These are phyloP conservation scores for Geranium incanum DNA, from an alignment of 441 rosid species.

Conservation along the genomic window DNA sequence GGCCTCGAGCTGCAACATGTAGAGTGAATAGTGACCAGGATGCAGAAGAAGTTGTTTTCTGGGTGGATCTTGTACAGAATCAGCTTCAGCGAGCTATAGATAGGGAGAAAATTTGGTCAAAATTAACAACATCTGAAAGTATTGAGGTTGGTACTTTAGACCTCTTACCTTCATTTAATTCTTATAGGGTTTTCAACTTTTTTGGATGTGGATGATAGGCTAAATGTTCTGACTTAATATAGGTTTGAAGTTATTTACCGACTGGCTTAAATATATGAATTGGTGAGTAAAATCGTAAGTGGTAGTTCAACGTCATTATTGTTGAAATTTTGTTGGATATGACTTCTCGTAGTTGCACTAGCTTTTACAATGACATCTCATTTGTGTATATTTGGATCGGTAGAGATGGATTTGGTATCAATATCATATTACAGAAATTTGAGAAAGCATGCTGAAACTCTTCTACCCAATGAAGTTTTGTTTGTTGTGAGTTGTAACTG, in stretches of 20 bases:
- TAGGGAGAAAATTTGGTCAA: constrained; percentile 98
- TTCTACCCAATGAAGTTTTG: not conserved
- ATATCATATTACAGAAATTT: not conserved
- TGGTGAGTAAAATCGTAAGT: not conserved
- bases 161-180: constrained; percentile 7
- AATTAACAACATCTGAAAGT: constrained; percentile 87
- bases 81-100: constrained; percentile 80
- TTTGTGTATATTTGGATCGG: not conserved
- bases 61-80: constrained; percentile 88
- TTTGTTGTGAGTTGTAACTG: constrained; percentile 15
- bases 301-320: not conserved
- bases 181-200: constrained; percentile 5
- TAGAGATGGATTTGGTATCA: not conserved
- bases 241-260: not conserved
- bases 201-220: constrained; percentile 4
- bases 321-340: not conserved
- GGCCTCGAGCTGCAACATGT: constrained; percentile 77
- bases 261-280: not conserved
- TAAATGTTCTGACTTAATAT: constrained; percentile 1
- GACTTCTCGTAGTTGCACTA: constrained; percentile 2
- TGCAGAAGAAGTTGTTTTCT: constrained; percentile 83
- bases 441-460: not conserved
- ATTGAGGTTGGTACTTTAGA: constrained; percentile 64
- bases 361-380: not conserved
- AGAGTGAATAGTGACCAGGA: constrained; percentile 53